Base-by-base conservation (phyloP, 257 asterid species). In the Misopates orontium region DNA sequence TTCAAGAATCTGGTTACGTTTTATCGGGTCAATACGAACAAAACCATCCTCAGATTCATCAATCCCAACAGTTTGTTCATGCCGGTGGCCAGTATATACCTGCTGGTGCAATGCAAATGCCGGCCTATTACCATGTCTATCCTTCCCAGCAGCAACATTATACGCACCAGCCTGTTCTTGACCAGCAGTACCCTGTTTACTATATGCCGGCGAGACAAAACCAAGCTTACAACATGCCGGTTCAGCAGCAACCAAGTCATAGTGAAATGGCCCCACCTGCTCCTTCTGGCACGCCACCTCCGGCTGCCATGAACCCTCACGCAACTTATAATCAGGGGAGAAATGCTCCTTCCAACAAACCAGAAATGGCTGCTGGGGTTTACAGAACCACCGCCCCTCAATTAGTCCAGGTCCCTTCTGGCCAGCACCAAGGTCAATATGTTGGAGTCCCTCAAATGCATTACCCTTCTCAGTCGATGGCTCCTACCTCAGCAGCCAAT, bases 111-210 rank as follows among this genome's bases (percentile, higher is more conserved):
- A 67, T 84, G 62, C 95, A 90, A 0, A 57, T 83, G 8, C 22
- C 80, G 0, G 69, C 87, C 10, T 89, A 87, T 66, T 87, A 89
- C 78, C 81, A 85, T 21, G 42, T 89, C n/a, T 89, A 89, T 59
- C 87, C 91, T 45, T 68, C 94, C 57, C 96, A 89, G 68, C 98
- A 83, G 47, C 87, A 72, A 71, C 76, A 77, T 63, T 84, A 77
- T 70, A 76, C 84, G 50, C 86, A 77, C 56, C 88, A 83, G 60
- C 79, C 83, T 8, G 68, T 77, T n/a, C 63, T 80, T 57, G 95
- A 87, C 45, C 96, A 84, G 75, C 97, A 84, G 44, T 85, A 80
- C 67, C 91, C 96, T 0, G 73, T 92, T 60, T 90, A 87, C 80
- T 75, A 70, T 15, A 60, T 89, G 58, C 89, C 87, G 9, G 66